Percentiles rank a stretch among this genome's conserved stretches.
Evolutionary conservation across 1,284 basidiomycete species (phyloP).

Genomic region (Cronartium quercuum): DNA sequence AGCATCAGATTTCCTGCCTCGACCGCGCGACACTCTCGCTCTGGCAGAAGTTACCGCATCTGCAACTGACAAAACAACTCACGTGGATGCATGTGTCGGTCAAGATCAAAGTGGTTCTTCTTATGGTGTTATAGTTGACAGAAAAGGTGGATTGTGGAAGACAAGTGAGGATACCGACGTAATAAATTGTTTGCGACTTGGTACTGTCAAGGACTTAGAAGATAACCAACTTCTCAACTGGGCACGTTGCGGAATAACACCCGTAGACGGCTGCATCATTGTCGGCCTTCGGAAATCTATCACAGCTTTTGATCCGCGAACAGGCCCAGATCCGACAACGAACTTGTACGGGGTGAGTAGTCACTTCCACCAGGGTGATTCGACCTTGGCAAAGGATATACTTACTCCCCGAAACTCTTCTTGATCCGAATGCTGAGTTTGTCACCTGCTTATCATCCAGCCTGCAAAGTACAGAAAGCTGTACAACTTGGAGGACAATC

Average conservation of each 20-base stretch:
- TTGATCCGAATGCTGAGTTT: no score
- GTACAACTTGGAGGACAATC: slow-evolving; percentile 6
- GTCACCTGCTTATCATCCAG: not conserved
- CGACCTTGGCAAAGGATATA: not conserved
- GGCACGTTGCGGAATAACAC: slow-evolving; percentile 10
- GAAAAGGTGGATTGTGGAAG: slow-evolving; percentile 10
- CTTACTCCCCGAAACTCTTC: not conserved
- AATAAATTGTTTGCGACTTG: not conserved
- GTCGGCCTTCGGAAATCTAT: slow-evolving; percentile 27
- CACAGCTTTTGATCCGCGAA: slow-evolving; percentile 7
- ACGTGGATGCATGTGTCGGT: slow-evolving; percentile 14
- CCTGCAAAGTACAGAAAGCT: slow-evolving; percentile 5
- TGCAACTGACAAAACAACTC: not conserved
- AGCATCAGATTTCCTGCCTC: not conserved
- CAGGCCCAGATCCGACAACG: not conserved
- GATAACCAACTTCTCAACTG: not conserved
- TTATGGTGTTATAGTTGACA: slow-evolving; percentile 15
- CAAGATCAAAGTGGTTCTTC: not conserved
- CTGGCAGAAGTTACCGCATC: not conserved
- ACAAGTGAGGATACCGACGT: not conserved
- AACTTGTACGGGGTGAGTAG: not conserved
- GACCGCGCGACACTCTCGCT: not conserved
- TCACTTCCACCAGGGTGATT: not conserved
- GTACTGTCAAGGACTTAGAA: not conserved
- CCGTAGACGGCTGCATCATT: slow-evolving; percentile 6